Percentiles rank a stretch among this genome's conserved stretches.
Evolutionary conservation across 164 flowering plant species (phyloP).

Genomic region (Litsea cubeba): DNA sequence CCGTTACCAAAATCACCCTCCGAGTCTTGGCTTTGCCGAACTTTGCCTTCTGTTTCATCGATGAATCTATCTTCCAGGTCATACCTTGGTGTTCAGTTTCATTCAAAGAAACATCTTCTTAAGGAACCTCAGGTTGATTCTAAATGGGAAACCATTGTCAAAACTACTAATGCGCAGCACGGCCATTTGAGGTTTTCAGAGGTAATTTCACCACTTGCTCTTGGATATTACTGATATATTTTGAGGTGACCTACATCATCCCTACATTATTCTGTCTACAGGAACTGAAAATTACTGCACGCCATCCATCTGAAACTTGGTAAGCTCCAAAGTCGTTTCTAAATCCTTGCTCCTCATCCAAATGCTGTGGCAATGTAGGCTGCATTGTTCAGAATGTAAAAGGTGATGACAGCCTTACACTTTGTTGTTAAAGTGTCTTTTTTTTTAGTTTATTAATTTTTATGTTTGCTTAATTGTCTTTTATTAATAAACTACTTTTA

Average conservation of each 20-base stretch:
- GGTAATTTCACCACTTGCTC: slow-evolving; percentile 39
- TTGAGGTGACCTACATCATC: neutral
- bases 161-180: slow-evolving; percentile 43
- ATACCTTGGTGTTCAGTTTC: slow-evolving; percentile 8
- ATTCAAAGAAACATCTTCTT: slow-evolving; percentile 25
- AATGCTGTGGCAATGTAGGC: slow-evolving; percentile 8
- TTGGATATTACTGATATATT: neutral
- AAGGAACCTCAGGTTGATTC: slow-evolving; percentile 23
- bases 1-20: slow-evolving; percentile 88
- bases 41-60: slow-evolving; percentile 51
- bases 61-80: slow-evolving; percentile 26
- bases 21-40: slow-evolving; percentile 89
- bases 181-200: slow-evolving; percentile 62
- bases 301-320: slow-evolving; percentile 29
- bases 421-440: too few species aligned
- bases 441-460: too few species aligned
- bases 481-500: too few species aligned
- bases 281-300: slow-evolving; percentile 35
- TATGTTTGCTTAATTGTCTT: too few species aligned
- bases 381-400: neutral
- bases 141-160: slow-evolving; percentile 89
- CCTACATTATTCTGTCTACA: slow-evolving; percentile 17
- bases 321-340: slow-evolving; percentile 1
- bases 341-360: slow-evolving; percentile 3
- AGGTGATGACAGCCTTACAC: slow-evolving; percentile 7